Evolutionary conservation across 2,329 filamentous ascomycete genomes (phyloP), one percentile per base, ranked within the genome.

Genomic region (Nothophoma quercina): DNA sequence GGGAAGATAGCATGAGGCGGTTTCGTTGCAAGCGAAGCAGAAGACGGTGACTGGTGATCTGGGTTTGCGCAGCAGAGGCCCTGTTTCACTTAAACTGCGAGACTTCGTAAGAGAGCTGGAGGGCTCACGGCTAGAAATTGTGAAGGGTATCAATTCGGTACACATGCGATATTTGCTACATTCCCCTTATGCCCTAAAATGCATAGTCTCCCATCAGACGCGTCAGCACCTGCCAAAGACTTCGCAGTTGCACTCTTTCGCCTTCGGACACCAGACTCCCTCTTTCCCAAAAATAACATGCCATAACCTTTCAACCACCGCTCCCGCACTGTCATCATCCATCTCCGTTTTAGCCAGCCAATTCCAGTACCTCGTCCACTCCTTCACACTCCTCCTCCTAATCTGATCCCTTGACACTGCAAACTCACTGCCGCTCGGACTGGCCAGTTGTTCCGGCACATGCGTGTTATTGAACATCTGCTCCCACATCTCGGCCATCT

Each of bases 361-460:
- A 16, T 55, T 45, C 55, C 64, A 64, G 16, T 51, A 62, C 32
- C 59, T 48, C 50, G 62, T 53, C 41, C 74, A 75, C 23, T 73
- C 69, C 5, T 55, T 52, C 39, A 69, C 59, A 16, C 62, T 55
- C 19, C 65, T 41, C 48, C 58, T 58, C 44, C 57, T 48, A 4
- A 75, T 58, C 51, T 71, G 66, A 18, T 53, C 56, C 21, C 47
- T 60, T 13, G 59, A 65, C 2, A 75, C 73, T 8, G 65, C 74
- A 49, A 75, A 75, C 36, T 71, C 67, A 2, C 63, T 63, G 41
- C 72, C 82, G 55, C 80, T 81, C 8, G 75, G 73, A 2, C 75
- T 72, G 1, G 75, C 79, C 13, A 83, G 72, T 16, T 69, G 60
- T 12, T 76, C 64, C 0, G 80, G 80, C 2, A 75, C 60, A 4